Evolutionary conservation across 306 rosid species (phyloP).

Genomic region (Phaseolus lunatus): DNA sequence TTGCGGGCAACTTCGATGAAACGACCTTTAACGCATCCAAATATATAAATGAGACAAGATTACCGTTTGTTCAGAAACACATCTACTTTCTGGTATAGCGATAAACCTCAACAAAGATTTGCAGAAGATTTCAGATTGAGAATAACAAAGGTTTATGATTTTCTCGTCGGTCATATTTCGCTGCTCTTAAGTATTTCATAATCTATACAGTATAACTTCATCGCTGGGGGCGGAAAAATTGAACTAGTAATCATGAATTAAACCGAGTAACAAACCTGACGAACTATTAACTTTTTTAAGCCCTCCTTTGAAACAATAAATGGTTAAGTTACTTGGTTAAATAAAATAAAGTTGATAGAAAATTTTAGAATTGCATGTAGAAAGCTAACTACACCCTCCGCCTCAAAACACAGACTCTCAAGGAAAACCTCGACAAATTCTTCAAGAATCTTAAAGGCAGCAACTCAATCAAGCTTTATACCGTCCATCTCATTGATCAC

Average conservation of each 20-base stretch:
- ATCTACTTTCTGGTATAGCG: not conserved
- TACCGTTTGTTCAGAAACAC: not conserved
- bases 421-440: conserved; percentile 22
- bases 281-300: conserved; percentile 31
- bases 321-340: conserved; percentile 14
- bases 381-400: conserved; percentile 56
- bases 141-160: not conserved
- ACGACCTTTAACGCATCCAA: not conserved
- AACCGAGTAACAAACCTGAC: not conserved
- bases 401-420: conserved; percentile 30
- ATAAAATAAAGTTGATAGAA: conserved; percentile 35
- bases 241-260: not conserved
- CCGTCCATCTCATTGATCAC: conserved; percentile 80
- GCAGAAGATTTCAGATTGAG: not conserved
- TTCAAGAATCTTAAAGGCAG: not conserved
- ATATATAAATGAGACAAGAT: not conserved
- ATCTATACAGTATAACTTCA: not conserved
- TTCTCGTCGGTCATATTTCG: not conserved
- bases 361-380: conserved; percentile 38
- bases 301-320: conserved; percentile 38
- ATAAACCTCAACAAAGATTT: not conserved
- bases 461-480: conserved; percentile 78
- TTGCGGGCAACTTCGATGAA: too few species aligned
- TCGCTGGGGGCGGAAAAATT: not conserved
- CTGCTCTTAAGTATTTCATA: not conserved